A percentile compares a stretch with the other conserved stretches of the same genome.
phyloP scores from a whole-genome alignment of 2,329 filamentous ascomycete genomes.

The Pleomassaria siparia region DNA sequence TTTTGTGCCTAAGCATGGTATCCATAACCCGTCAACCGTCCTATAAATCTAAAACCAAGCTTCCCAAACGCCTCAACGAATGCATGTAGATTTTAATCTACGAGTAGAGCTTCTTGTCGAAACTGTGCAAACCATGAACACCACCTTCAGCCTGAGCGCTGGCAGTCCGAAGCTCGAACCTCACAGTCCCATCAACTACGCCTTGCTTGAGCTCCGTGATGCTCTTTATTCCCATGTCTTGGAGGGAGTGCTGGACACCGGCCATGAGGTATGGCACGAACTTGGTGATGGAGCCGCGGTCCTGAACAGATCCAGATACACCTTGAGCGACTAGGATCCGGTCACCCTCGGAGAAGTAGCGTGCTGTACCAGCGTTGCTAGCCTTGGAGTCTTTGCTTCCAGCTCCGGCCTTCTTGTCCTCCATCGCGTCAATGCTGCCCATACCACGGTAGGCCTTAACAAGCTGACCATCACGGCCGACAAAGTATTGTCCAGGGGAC shows the following conservation, averaged over 20 bases:
- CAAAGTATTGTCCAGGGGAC: constrained; percentile 94
- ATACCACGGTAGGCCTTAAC: constrained; percentile 99
- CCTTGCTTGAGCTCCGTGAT: constrained; percentile 73
- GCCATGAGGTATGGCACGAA: constrained; percentile 95
- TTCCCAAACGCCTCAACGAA: constrained; percentile 31
- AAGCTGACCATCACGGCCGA: constrained; percentile 93
- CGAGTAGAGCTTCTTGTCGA: constrained; percentile 99
- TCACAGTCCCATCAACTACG: constrained; percentile 72
- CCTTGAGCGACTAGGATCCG: constrained; percentile 94
- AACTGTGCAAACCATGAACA: constrained; percentile 94
- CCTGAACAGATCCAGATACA: constrained; percentile 82
- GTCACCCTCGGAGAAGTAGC: constrained; percentile 98
- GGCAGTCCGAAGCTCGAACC: constrained; percentile 92
- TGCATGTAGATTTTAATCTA: constrained; percentile 50
- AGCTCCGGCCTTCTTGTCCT: constrained; percentile 91
- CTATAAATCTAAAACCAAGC: constrained; percentile 16
- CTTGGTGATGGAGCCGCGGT: constrained; percentile 84
- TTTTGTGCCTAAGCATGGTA: constrained; percentile 32
- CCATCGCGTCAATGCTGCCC: constrained; percentile 99
- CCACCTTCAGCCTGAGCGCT: constrained; percentile 96
- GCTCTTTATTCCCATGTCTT: constrained; percentile 88
- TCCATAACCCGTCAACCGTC: constrained; percentile 29
- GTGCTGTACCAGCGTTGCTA: constrained; percentile 91
- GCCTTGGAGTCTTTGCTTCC: constrained; percentile 69
- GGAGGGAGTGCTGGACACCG: constrained; percentile 94